These are phyloP conservation scores for Dendrocalamus latiflorus DNA, from an alignment of 202 grass and related monocot species.

Conservation along the genomic window DNA sequence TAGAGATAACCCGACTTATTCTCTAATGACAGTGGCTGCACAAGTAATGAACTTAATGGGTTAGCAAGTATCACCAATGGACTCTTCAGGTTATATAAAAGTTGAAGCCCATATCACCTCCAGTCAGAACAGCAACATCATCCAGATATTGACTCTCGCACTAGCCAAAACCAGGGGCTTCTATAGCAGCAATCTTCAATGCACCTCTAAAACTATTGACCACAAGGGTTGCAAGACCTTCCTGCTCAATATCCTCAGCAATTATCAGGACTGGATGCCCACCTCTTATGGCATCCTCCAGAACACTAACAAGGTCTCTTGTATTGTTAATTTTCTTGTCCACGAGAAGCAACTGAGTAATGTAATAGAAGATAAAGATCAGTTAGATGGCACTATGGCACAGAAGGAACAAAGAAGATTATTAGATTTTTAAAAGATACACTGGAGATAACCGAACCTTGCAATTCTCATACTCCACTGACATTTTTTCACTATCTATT, in stretches of 20 bases:
- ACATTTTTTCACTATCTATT: constrained; percentile 93
- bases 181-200: constrained; percentile 80
- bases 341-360: no score
- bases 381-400: no score
- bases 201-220: constrained; percentile 85
- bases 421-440: no score
- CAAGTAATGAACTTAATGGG: no score
- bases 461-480: constrained; percentile 87
- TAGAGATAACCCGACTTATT: no score
- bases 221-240: constrained; percentile 78
- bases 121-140: constrained; percentile 86
- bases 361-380: no score
- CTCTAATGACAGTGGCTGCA: no score
- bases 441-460: constrained; percentile 49
- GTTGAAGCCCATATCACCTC: no score
- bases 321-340: no score
- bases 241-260: constrained; percentile 89
- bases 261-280: constrained; percentile 69
- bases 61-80: no score
- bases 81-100: no score
- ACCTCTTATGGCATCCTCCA: constrained; percentile 83
- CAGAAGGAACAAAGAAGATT: no score
- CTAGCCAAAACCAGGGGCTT: constrained; percentile 90
- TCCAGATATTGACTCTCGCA: constrained; percentile 88
- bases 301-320: constrained; percentile 54